phyloP scores from a whole-genome alignment of 2,329 filamentous ascomycete species.

The Graphiopsis chlorocephala region DNA sequence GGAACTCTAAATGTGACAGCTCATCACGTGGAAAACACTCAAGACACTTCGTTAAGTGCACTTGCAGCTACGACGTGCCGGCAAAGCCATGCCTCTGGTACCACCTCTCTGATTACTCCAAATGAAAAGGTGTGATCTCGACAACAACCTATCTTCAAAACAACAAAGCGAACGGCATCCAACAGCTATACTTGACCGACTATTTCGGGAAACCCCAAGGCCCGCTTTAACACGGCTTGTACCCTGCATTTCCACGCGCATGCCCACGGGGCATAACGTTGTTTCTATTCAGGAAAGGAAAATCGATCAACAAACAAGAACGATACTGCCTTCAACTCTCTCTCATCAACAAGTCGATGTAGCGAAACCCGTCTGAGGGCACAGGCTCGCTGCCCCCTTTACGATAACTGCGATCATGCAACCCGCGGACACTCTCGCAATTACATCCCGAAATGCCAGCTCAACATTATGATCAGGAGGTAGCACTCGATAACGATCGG shows the following conservation, averaged over 20 bases:
- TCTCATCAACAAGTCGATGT: background rate
- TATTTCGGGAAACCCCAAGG: background rate
- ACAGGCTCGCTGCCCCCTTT: background rate
- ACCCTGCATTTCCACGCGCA: background rate
- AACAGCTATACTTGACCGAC: background rate
- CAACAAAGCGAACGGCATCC: background rate
- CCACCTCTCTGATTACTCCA: slow-evolving; percentile 18
- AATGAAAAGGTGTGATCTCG: background rate
- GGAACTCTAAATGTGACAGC: slow-evolving; percentile 9
- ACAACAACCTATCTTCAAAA: background rate
- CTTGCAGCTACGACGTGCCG: slow-evolving; percentile 19
- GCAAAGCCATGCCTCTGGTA: slow-evolving; percentile 24
- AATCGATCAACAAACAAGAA: background rate
- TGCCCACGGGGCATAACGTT: background rate
- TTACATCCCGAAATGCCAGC: background rate
- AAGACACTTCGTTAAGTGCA: slow-evolving; percentile 20
- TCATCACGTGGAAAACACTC: slow-evolving; percentile 9
- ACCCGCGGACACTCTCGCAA: background rate
- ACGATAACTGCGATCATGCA: background rate
- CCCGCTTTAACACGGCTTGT: background rate
- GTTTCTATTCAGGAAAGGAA: background rate
- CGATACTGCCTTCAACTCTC: background rate
- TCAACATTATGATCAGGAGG: background rate
- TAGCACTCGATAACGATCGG: background rate
- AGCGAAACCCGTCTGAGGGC: background rate